Evolutionary conservation across 768 basidiomycete species (phyloP), one percentile per base, ranked within the genome.

Genomic region (Trametes cingulata): DNA sequence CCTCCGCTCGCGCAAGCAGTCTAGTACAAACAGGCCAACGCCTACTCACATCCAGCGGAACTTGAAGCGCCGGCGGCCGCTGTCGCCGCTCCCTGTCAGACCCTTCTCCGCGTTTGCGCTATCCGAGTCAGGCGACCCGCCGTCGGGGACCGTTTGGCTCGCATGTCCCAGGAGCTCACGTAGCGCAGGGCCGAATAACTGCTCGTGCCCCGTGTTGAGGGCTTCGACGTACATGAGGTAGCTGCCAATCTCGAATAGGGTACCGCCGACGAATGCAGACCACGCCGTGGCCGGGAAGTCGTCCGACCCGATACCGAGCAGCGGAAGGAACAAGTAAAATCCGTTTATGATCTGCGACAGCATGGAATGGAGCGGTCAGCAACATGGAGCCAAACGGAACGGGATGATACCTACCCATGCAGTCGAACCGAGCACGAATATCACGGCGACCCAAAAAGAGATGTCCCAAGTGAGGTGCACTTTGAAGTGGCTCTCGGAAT

Each of bases 221-320:
- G 82, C 83, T 64, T 86, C 85, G 65, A 80, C 75, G 22, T 85
- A 75, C 48, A 80, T 80, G 22, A 82, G 72, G 27, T 84, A 75
- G 0, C 81, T 76, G 13, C 85, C 85, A 51, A 84, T 56, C 59
- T 82, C 81, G 74, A 87, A 87, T n/a, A 84, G 73, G 2, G 82
- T 81, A 1, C 83, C 85, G 1, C 86, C 86, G 1, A 82, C 60
- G 68, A 82, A 86, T 0, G 82, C 84, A 69, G 80, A 81, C 10
- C 81, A 78, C 2, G 74, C 76, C 6, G 78, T 71, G 0, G 68
- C 70, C 9, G 63, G 57, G 37, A 56, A 56, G 54, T 56, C 36
- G 58, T 73, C 67, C 29, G 72, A 64, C 9, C 59, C 58, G 67
- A 70, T 58, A 61, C 70, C 62, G 33, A 77, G 63, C 52, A 81